These are phyloP conservation scores for Tritrichomonas musculus DNA, from an alignment of 208 protist species.

Conservation along the genomic window DNA sequence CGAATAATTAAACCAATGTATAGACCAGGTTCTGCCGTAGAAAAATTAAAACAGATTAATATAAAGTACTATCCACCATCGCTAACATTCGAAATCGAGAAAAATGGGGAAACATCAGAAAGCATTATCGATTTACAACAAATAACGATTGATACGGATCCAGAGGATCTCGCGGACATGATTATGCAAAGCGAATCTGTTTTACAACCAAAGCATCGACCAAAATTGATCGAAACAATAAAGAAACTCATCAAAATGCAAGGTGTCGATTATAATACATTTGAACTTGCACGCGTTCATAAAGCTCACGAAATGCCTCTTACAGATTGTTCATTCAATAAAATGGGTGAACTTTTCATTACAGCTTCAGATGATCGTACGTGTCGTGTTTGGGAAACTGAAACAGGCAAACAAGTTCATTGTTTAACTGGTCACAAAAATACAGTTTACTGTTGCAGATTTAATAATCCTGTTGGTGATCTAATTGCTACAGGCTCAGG, in stretches of 20 bases:
- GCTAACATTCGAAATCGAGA: neutral
- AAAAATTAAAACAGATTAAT: neutral
- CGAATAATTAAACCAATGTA: no score
- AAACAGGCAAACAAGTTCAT: neutral
- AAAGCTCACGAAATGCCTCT: slow-evolving; percentile 31
- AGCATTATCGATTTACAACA: neutral
- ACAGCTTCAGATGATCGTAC: slow-evolving; percentile 32
- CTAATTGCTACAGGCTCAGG: neutral
- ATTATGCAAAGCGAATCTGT: neutral
- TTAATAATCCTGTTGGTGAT: slow-evolving; percentile 3
- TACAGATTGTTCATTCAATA: slow-evolving; percentile 2
- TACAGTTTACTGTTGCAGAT: neutral
- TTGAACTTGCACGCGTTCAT: neutral
- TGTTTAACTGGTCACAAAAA: neutral
- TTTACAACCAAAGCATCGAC: neutral
- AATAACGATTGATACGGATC: neutral
- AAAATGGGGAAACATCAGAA: neutral
- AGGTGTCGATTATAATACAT: slow-evolving; percentile 19
- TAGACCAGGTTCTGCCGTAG: no score
- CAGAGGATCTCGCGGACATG: neutral
- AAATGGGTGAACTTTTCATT: neutral
- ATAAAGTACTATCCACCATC: slow-evolving; percentile 1
- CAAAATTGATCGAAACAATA: neutral
- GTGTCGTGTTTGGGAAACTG: neutral
- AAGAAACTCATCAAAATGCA: neutral